phyloP scores from a whole-genome alignment of 306 rosid species.

The Vigna nakashimae region DNA sequence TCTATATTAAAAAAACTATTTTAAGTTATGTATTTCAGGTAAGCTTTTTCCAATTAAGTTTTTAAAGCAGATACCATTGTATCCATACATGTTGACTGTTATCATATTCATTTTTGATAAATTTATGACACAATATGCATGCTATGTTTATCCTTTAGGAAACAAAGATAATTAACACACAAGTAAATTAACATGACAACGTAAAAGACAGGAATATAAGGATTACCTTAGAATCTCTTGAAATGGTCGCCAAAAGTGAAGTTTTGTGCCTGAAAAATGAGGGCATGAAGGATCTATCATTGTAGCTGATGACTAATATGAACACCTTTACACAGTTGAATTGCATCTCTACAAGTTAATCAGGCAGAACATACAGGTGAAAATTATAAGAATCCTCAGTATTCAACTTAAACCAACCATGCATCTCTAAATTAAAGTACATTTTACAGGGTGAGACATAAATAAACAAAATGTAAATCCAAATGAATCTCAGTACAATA shows the following conservation, averaged over 20 bases:
- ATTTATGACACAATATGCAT: conserved; percentile 4
- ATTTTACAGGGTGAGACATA: not conserved
- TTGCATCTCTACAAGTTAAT: not conserved
- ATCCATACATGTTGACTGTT: conserved; percentile 9
- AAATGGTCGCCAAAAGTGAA: conserved; percentile 76
- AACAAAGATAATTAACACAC: not conserved
- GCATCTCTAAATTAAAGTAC: not conserved
- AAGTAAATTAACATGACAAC: conserved; percentile 23
- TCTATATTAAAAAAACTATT: conserved; percentile 14
- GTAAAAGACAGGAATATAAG: conserved; percentile 13
- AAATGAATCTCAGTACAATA: conserved; percentile 9
- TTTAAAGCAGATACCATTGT: conserved; percentile 13
- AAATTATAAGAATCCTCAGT: conserved; percentile 11
- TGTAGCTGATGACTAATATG: conserved; percentile 12
- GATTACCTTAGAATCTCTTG: conserved; percentile 85
- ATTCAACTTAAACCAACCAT: conserved; percentile 18
- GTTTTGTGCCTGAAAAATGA: conserved; percentile 69
- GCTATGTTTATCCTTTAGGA: not conserved
- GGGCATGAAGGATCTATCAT: conserved; percentile 42
- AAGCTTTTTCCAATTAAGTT: conserved; percentile 16
- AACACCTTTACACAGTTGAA: conserved; percentile 7
- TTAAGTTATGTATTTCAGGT: not conserved
- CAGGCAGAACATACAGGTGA: not conserved
- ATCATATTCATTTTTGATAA: not conserved
- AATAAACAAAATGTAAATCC: conserved; percentile 22